Base-by-base conservation (phyloP, 2,329 filamentous ascomycete species). In the Cyclaneusma minus region DNA sequence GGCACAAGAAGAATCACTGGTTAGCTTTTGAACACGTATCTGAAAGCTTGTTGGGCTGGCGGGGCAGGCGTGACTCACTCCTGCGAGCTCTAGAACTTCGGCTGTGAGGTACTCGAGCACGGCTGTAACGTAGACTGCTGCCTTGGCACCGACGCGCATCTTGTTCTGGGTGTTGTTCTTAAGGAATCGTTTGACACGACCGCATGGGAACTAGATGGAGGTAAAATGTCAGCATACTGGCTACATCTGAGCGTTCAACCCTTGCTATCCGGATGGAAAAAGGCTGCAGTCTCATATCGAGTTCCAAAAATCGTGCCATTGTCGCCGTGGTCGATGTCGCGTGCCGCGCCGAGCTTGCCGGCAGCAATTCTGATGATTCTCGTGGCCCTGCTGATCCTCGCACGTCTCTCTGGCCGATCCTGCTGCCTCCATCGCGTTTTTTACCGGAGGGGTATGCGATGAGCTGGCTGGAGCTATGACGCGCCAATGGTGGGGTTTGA, bases 151-250 rank as follows among this genome's bases (percentile, higher is more conserved):
- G 41, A 98, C 91, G 58, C 89, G 87, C 82, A 94, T 95, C 68
- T 95, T 95, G 62, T 94, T 91, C 54, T 95, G 89, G 25, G 89
- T 95, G 62, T 94, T 94, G 57, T 83, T 84, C 72, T 95, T 94
- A 52, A 98, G 68, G 64, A 95, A 95, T 63, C 89, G 85, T 79
- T 98, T 98, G 59, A 98, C 89, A 77, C 89, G 89, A 60, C 89
- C 89, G 55, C 89, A 98, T 35, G 89, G 89, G 56, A 98, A 98
- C 89, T 98, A 51, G 32, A 39, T 25, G 25, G 22, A 18, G 22
- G 27, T 17, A 39, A 39, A 30, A 40, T 39, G 42, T 52, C 38
- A 55, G 51, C 30, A 37, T 27, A 13, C 24, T 13, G 13, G 19
- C n/a, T n/a, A n/a, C n/a, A n/a, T n/a, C n/a, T n/a, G n/a, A n/a